Base-by-base conservation (phyloP, 2,329 filamentous ascomycete species). In the Herpotrichia juniperi region DNA sequence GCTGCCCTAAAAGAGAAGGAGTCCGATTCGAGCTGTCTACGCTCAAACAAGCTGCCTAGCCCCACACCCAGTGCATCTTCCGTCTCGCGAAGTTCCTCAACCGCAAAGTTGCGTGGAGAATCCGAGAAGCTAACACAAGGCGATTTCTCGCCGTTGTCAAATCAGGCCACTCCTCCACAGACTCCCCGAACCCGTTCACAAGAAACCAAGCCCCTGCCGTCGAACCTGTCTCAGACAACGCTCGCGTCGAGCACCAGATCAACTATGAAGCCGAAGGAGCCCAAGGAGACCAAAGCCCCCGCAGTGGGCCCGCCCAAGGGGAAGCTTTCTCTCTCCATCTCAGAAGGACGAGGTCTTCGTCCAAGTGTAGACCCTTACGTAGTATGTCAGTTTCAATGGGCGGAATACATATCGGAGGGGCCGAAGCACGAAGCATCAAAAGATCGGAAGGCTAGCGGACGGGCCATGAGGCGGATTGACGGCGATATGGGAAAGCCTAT, bases 331-430 rank as follows among this genome's bases (percentile, higher is more conserved):
- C 90, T 99, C 64, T 92, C 90, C 70, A 94, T 99, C 48, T 82
- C 87, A 45, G 91, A 97, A 73, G 94, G 89, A 42, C 84, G 91
- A 65, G 91, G 90, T 9, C 77, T 99, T 46, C 84, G 89, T 54
- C 90, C 87, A 51, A 91, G 91, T 69, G 86, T 87, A 53, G 91
- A 97, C 66, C 94, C 94, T 1, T 99, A 99, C 67, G 91, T 97
- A 46, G 92, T 99, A 10, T 96, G 90, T 53, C 93, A 97, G 22
- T 99, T 97, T 68, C 94, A 99, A 73, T 90, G 91, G 72, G 96
- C 93, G 68, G 94, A 99, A 74, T 88, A 96, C 64, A 96, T 99
- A 50, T 97, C 94, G 1, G 88, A 90, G 50, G 91, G 91, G 2
- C 90, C 93, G 11, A 85, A 87, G 59, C 79, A 78, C 48, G 82